Conservation (phyloP, 1,284 basidiomycete genomes). For the Porodaedalea pini region DNA sequence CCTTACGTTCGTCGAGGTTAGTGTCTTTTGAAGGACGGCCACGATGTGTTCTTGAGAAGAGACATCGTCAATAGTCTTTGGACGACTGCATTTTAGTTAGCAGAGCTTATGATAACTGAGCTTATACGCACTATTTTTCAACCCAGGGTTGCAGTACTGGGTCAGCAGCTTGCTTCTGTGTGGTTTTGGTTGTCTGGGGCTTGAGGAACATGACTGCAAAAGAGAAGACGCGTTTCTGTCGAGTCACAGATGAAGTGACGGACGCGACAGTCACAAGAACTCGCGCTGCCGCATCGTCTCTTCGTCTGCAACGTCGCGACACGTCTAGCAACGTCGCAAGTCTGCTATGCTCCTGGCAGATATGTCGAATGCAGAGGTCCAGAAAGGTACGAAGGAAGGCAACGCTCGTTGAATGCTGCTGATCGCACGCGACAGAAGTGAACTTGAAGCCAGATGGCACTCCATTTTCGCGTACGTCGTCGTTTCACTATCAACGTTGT, state of each 20-base stretch:
- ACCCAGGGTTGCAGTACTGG: conserved; percentile 90
- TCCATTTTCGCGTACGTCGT: conserved; percentile 4
- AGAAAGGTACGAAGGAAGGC: conserved; percentile 34
- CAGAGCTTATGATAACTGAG: not conserved
- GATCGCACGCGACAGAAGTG: not conserved
- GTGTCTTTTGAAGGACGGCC: conserved; percentile 85
- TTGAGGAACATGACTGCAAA: conserved; percentile 56
- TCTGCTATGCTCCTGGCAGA: conserved; percentile 25
- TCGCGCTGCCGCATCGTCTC: conserved; percentile 7
- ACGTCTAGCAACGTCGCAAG: not conserved
- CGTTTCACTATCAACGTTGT: not conserved
- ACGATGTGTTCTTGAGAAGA: conserved; percentile 97
- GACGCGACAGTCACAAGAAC: conserved; percentile 25
- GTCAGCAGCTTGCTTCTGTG: conserved; percentile 44
- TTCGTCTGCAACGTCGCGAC: conserved; percentile 6
- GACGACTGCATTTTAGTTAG: conserved; percentile 58
- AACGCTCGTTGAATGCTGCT: not conserved
- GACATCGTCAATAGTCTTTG: conserved; percentile 96
- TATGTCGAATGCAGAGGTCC: conserved; percentile 37
- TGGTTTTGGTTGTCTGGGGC: conserved; percentile 37
- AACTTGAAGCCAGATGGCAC: not conserved
- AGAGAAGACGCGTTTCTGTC: not conserved
- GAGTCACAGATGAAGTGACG: conserved; percentile 35
- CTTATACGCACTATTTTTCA: conserved; percentile 81
- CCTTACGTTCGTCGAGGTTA: conserved; percentile 86